Conservation (phyloP, 192 early-diverging fungal species). For the Mortierella hygrophila region DNA sequence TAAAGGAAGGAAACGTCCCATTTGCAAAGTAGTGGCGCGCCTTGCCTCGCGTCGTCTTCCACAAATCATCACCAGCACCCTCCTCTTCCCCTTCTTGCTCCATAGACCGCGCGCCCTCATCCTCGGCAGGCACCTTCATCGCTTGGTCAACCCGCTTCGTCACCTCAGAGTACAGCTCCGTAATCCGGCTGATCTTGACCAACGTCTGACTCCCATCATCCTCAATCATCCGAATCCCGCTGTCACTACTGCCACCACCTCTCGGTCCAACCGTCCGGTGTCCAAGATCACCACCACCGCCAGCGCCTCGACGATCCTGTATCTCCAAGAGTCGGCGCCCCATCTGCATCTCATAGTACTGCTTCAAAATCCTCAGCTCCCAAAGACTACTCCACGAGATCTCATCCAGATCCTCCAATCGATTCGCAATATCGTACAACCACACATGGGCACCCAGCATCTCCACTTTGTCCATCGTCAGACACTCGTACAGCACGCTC, state of each 20-base stretch:
- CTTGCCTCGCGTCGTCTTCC: not conserved
- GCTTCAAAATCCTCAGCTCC: slow-evolving; percentile 36
- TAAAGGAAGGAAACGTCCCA: slow-evolving; percentile 5
- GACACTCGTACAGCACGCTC: slow-evolving; percentile 63
- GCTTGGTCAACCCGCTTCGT: slow-evolving; percentile 31
- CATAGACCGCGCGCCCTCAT: not conserved
- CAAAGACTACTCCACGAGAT: slow-evolving; percentile 32
- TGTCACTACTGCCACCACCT: not conserved
- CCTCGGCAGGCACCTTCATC: slow-evolving; percentile 1
- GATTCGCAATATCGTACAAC: slow-evolving; percentile 50
- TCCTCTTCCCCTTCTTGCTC: not conserved
- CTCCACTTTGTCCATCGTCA: slow-evolving; percentile 65
- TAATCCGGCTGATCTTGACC: slow-evolving; percentile 28
- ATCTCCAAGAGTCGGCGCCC: slow-evolving; percentile 9
- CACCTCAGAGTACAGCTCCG: slow-evolving; percentile 33
- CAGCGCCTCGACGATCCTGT: not conserved
- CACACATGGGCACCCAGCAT: slow-evolving; percentile 60
- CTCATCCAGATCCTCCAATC: slow-evolving; percentile 25
- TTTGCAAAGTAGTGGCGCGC: slow-evolving; percentile 18
- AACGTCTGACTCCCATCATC: slow-evolving; percentile 52
- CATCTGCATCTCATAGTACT: slow-evolving; percentile 35
- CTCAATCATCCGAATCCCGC: slow-evolving; percentile 11
- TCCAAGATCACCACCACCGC: not conserved
- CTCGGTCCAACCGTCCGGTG: not conserved
- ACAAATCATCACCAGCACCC: no score